These are phyloP conservation scores for Cordyceps fumosorosea DNA, from an alignment of 2,329 filamentous ascomycete species.

Conservation along the genomic window DNA sequence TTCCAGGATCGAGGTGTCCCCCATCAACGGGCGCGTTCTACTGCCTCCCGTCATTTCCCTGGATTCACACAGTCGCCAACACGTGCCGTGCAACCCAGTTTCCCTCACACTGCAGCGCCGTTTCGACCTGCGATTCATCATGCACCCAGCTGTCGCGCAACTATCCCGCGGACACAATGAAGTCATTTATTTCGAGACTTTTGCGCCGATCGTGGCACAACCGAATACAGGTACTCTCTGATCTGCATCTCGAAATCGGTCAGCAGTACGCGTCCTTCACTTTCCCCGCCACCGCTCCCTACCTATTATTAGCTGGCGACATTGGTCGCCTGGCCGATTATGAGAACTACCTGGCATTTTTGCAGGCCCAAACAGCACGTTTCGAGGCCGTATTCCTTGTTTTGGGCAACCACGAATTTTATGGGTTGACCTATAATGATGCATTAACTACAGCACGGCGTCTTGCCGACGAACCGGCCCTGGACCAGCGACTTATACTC, in stretches of 20 bases:
- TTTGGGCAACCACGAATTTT: constrained; percentile 50
- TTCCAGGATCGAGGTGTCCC: too few relatives aligned
- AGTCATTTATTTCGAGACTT: constrained; percentile 12
- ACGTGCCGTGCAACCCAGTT: background rate
- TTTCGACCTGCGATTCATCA: too few relatives aligned
- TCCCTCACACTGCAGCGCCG: too few relatives aligned
- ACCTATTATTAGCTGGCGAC: constrained; percentile 42
- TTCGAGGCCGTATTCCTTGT: constrained; percentile 42
- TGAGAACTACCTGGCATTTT: constrained; percentile 37
- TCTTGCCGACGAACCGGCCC: constrained; percentile 26
- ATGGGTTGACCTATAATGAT: constrained; percentile 26
- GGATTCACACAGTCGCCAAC: background rate
- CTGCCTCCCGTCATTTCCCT: background rate
- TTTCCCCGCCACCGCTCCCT: constrained; percentile 27
- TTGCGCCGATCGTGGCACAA: constrained; percentile 13
- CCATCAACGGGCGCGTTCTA: too few relatives aligned
- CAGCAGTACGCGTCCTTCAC: constrained; percentile 29
- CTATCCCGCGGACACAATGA: constrained; percentile 9
- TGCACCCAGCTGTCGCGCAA: too few relatives aligned
- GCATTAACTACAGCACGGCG: constrained; percentile 26
- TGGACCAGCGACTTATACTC: constrained; percentile 30
- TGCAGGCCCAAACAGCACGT: constrained; percentile 32
- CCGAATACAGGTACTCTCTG: constrained; percentile 28
- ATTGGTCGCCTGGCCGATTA: constrained; percentile 43
- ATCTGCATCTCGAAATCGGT: constrained; percentile 36